Evolutionary conservation across 2,329 filamentous ascomycete genomes (phyloP).

Genomic region (Monosporascus sp.): DNA sequence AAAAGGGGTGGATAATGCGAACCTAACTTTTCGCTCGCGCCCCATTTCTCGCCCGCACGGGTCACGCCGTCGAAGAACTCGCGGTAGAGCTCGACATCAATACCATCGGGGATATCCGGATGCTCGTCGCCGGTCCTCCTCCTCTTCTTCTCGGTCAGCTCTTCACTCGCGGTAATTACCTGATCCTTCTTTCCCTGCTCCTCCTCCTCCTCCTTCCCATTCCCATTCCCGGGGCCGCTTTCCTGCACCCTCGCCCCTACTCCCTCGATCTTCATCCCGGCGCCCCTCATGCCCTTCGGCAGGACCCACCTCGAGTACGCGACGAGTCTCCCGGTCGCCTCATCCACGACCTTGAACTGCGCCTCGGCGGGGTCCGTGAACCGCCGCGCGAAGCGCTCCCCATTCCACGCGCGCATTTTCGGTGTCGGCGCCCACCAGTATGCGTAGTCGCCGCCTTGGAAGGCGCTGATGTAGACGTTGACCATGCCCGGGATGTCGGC

Average conservation of each 20-base stretch:
- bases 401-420: constrained; percentile 21
- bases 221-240: not conserved
- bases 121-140: not conserved
- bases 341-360: constrained; percentile 24
- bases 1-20: constrained; percentile 1
- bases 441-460: constrained; percentile 17
- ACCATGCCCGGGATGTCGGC: constrained; percentile 9
- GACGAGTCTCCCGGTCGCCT: constrained; percentile 12
- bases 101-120: constrained; percentile 13
- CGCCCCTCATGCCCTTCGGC: constrained; percentile 11
- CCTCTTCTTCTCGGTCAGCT: not conserved
- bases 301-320: constrained; percentile 22
- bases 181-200: constrained; percentile 1
- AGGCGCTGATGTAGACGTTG: constrained; percentile 19
- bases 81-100: constrained; percentile 12
- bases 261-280: not conserved
- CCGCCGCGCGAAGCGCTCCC: constrained; percentile 16
- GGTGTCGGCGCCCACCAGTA: constrained; percentile 23
- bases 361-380: constrained; percentile 20
- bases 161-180: not conserved
- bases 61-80: constrained; percentile 16
- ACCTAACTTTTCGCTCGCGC: constrained; percentile 21
- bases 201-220: constrained; percentile 1
- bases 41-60: constrained; percentile 18
- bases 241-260: not conserved